Evolutionary conservation across 768 basidiomycete genomes (phyloP).

Genomic region (Lentinula sp.): DNA sequence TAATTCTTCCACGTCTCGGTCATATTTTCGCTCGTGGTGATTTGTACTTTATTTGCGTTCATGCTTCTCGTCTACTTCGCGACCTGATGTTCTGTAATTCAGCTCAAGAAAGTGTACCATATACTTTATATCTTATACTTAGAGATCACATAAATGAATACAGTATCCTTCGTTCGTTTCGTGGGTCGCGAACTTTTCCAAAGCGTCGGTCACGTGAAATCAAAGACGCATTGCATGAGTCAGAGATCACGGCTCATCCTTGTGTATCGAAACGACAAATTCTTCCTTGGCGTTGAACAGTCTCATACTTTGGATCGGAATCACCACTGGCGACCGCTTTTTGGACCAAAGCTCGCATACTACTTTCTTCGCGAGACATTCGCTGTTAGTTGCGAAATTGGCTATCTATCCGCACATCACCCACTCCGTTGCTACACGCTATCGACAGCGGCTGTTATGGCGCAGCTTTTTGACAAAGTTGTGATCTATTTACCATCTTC

Average conservation of each 20-base stretch:
- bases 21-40: background rate
- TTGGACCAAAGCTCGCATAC: no score
- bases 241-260: no score
- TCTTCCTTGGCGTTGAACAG: no score
- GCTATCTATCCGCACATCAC: background rate
- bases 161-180: background rate
- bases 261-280: no score
- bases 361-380: no score
- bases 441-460: background rate
- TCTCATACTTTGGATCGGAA: no score
- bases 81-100: background rate
- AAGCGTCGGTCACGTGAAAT: no score
- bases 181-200: no score
- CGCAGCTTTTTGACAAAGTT: conserved; percentile 31
- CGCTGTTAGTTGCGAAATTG: background rate
- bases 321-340: no score
- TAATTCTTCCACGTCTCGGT: no score
- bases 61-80: background rate
- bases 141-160: background rate
- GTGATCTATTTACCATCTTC: conserved; percentile 46
- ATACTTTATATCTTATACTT: background rate
- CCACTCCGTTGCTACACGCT: background rate
- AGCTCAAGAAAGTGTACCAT: background rate
- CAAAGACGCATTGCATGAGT: no score
- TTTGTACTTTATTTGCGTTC: background rate